These are phyloP conservation scores for Rubia tinctorum DNA, from an alignment of 305 asterid genomes.

Conservation along the genomic window DNA sequence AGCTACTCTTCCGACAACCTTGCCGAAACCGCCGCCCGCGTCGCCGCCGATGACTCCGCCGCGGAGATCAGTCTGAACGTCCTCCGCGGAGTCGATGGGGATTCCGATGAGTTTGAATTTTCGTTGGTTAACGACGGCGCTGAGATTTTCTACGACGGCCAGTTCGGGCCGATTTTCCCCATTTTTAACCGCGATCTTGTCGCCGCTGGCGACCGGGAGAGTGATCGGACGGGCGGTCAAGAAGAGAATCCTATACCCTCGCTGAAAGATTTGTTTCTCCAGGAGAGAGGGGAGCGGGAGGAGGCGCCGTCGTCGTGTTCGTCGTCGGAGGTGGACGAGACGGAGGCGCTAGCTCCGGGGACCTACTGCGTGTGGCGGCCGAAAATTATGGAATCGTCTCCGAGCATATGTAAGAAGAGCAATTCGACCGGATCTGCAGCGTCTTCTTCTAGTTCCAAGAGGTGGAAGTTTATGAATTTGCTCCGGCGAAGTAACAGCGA, in stretches of 20 bases:
- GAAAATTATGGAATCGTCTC: slow-evolving; percentile 21
- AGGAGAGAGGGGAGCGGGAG: slow-evolving; percentile 18
- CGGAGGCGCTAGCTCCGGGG: slow-evolving; percentile 57
- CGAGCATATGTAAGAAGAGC: slow-evolving; percentile 52
- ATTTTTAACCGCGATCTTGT: slow-evolving; percentile 28
- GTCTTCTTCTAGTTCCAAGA: slow-evolving; percentile 45
- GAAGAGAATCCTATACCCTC: slow-evolving; percentile 13
- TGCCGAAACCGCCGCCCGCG: slow-evolving; percentile 24
- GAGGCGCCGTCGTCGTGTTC: slow-evolving; percentile 28
- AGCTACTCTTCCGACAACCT: slow-evolving; percentile 24
- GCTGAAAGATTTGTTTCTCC: slow-evolving; percentile 24
- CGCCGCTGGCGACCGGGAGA: not conserved
- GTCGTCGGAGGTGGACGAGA: slow-evolving; percentile 64
- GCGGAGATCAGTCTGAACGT: not conserved
- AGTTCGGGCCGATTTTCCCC: slow-evolving; percentile 26
- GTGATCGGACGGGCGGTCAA: slow-evolving; percentile 1
- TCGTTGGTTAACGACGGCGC: slow-evolving; percentile 17
- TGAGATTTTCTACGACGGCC: slow-evolving; percentile 22
- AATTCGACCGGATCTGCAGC: slow-evolving; percentile 90
- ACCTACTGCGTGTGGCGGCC: slow-evolving; percentile 58
- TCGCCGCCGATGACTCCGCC: slow-evolving; percentile 19
- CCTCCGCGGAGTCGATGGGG: slow-evolving; percentile 7
- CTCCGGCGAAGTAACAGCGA: slow-evolving; percentile 86
- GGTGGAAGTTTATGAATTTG: slow-evolving; percentile 75
- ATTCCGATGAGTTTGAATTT: slow-evolving; percentile 30